phyloP scores from a whole-genome alignment of 768 basidiomycete species.

The Boletus eberwhitei region DNA sequence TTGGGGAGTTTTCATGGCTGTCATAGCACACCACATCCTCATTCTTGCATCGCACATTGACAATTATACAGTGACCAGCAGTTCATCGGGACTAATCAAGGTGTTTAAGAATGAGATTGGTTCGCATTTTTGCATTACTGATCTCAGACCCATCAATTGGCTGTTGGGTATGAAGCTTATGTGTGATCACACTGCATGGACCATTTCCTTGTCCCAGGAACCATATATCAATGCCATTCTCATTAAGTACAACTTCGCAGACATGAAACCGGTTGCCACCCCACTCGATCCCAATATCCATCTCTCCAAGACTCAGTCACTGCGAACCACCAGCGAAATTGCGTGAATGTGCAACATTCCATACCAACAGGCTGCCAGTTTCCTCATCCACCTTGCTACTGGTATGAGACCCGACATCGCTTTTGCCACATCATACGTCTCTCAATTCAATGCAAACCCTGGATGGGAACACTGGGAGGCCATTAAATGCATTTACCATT shows the following conservation, averaged over 20 bases:
- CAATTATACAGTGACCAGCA: neutral
- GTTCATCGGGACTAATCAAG: rapidly evolving
- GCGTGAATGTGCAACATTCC: neutral
- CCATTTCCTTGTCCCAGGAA: neutral
- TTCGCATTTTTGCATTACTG: rapidly evolving
- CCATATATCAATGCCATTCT: neutral
- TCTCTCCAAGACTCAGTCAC: too few relatives aligned
- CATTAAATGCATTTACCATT: too few relatives aligned
- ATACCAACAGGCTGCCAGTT: neutral
- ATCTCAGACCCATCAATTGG: neutral
- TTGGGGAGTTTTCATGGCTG: neutral
- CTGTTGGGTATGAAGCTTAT: neutral
- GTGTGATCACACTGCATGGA: rapidly evolving
- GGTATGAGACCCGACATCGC: too few relatives aligned
- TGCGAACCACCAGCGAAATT: rapidly evolving
- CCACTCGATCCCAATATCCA: neutral
- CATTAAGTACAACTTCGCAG: neutral
- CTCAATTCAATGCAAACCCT: too few relatives aligned
- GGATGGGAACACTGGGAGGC: too few relatives aligned
- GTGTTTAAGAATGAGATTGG: neutral
- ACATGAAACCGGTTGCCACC: neutral
- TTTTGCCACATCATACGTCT: too few relatives aligned
- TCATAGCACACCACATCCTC: rapidly evolving
- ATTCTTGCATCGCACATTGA: neutral
- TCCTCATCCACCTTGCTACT: neutral